phyloP scores from a whole-genome alignment of 306 rosid species.

The Cucurbita moschata region DNA sequence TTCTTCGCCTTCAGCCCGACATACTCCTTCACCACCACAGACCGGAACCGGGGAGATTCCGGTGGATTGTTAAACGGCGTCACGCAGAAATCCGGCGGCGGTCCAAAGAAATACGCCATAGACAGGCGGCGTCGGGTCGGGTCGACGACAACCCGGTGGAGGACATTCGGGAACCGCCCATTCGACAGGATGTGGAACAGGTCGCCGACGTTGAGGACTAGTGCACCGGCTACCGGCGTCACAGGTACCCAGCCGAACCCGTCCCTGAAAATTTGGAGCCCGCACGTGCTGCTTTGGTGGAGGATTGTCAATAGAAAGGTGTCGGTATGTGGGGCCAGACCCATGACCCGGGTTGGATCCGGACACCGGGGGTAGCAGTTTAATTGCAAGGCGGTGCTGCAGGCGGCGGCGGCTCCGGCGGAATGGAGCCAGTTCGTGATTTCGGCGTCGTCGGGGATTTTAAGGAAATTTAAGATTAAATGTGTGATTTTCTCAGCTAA shows the following conservation, averaged over 20 bases:
- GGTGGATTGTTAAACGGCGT: neutral
- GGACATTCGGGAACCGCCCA: slow-evolving; percentile 21
- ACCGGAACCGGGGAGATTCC: slow-evolving; percentile 19
- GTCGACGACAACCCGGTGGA: slow-evolving; percentile 48
- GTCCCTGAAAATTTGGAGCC: slow-evolving; percentile 46
- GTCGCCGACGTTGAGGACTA: slow-evolving; percentile 53
- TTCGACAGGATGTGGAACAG: slow-evolving; percentile 44
- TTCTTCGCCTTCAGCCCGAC: slow-evolving; percentile 29
- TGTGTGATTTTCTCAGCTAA: slow-evolving; percentile 29
- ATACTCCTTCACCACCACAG: slow-evolving; percentile 38
- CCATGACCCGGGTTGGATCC: slow-evolving; percentile 51
- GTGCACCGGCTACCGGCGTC: slow-evolving; percentile 19
- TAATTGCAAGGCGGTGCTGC: slow-evolving; percentile 33
- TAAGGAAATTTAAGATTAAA: slow-evolving; percentile 20
- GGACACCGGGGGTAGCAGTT: slow-evolving; percentile 64
- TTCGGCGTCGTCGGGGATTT: slow-evolving; percentile 9
- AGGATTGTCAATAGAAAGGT: slow-evolving; percentile 51
- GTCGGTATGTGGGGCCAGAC: slow-evolving; percentile 73
- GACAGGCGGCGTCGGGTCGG: slow-evolving; percentile 25
- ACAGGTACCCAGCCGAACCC: slow-evolving; percentile 46
- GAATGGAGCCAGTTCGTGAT: slow-evolving; percentile 21
- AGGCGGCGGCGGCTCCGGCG: neutral
- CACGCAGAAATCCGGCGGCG: slow-evolving; percentile 27
- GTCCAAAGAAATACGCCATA: slow-evolving; percentile 39
- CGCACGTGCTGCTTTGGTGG: slow-evolving; percentile 33